Evolutionary conservation across 2,329 filamentous ascomycete species (phyloP).

Genomic region (Sporothrix variecibatus): DNA sequence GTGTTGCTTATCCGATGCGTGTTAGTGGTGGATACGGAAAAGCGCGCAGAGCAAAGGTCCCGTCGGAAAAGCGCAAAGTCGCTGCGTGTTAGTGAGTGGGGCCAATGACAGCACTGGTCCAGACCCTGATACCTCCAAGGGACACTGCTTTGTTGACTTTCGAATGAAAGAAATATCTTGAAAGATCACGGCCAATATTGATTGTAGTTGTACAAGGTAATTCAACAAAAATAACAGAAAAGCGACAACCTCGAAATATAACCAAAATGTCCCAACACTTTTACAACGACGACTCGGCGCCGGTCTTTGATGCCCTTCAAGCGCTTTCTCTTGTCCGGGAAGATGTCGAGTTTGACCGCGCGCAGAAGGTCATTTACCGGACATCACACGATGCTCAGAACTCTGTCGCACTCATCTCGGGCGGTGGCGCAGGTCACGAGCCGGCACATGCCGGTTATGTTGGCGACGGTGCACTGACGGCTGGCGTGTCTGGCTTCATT

Average conservation of each 20-base stretch:
- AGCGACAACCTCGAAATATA: neutral
- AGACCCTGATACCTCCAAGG: neutral
- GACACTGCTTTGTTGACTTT: conserved; percentile 7
- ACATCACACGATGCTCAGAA: conserved; percentile 47
- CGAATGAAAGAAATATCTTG: neutral
- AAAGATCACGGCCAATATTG: neutral
- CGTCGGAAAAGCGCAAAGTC: neutral
- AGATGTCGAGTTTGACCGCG: neutral
- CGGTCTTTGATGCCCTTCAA: neutral
- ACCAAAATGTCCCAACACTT: conserved; percentile 3
- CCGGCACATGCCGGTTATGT: conserved; percentile 85
- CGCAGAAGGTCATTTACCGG: conserved; percentile 65
- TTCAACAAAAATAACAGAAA: neutral
- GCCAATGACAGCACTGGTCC: neutral
- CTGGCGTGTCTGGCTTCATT: conserved; percentile 80
- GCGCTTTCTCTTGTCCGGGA: neutral
- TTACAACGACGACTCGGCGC: conserved; percentile 7
- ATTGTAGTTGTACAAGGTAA: neutral
- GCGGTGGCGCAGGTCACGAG: conserved; percentile 87
- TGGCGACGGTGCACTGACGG: conserved; percentile 75
- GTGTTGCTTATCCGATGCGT: conserved; percentile 5
- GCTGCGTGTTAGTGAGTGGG: neutral
- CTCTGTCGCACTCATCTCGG: conserved; percentile 79
- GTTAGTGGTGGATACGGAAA: conserved; percentile 15
- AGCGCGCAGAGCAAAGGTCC: neutral